Conservation (phyloP, 2,329 filamentous ascomycete species). For the Talaromyces pinophilus region DNA sequence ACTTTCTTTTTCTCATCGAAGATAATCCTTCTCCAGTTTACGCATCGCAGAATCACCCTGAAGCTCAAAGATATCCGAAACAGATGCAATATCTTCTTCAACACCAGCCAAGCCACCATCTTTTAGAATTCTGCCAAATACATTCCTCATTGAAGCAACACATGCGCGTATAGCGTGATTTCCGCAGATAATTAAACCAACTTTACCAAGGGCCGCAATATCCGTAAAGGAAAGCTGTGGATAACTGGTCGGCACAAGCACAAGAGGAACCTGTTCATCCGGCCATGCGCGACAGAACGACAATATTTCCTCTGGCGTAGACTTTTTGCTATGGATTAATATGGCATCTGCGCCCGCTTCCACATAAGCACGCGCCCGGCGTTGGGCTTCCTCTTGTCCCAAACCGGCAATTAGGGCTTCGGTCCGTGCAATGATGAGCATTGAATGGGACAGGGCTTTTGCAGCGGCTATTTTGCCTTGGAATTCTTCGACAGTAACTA, state of each 20-base stretch:
- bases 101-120: background rate
- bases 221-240: background rate
- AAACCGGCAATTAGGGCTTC: conserved; percentile 5
- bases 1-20: background rate
- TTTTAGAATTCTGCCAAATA: background rate
- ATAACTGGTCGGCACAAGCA: background rate
- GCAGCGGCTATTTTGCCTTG: background rate
- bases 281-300: background rate
- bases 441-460: background rate
- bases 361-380: background rate
- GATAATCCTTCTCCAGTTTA: conserved; percentile 1
- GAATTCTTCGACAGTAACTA: background rate
- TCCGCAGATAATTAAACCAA: background rate
- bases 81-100: conserved; percentile 5
- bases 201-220: background rate
- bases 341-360: background rate
- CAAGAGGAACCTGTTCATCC: background rate
- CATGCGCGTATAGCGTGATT: background rate
- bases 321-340: background rate
- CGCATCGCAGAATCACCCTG: conserved; percentile 3
- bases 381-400: conserved; percentile 2
- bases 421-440: conserved; percentile 5
- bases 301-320: background rate
- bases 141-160: background rate
- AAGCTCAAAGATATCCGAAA: conserved; percentile 1